phyloP scores from a whole-genome alignment of 306 rosid species.

The Casuarina equisetifolia region DNA sequence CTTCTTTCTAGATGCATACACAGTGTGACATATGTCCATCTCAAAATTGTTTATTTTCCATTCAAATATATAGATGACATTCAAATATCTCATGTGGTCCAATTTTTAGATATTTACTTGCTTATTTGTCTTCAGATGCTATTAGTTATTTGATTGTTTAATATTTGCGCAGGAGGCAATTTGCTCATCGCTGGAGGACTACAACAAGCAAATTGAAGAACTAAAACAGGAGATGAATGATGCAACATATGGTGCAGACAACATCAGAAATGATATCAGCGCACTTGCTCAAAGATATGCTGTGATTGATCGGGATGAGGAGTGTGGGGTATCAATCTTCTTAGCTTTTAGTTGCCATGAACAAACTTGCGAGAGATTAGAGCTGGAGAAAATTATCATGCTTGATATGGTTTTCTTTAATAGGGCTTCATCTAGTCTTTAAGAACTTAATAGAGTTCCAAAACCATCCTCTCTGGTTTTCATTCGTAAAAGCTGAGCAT shows the following conservation, averaged over 20 bases:
- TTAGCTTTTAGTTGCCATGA: constrained; percentile 21
- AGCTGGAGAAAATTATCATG: background rate
- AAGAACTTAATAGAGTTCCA: background rate
- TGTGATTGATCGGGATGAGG: constrained; percentile 91
- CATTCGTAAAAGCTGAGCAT: background rate
- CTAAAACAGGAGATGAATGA: constrained; percentile 97
- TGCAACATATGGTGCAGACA: constrained; percentile 96
- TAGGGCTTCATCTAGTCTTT: background rate
- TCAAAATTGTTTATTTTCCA: background rate
- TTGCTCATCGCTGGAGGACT: constrained; percentile 91
- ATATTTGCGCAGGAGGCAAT: constrained; percentile 75
- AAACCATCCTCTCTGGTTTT: background rate
- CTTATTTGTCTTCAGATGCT: background rate
- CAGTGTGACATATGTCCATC: background rate
- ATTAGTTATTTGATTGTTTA: constrained; percentile 11
- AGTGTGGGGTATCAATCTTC: constrained; percentile 79
- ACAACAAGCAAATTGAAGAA: constrained; percentile 95
- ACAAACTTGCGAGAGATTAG: background rate
- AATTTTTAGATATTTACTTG: constrained; percentile 6
- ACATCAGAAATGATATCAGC: constrained; percentile 92
- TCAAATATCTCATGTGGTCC: background rate
- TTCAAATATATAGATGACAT: background rate
- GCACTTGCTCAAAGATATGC: constrained; percentile 99
- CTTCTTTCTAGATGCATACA: background rate
- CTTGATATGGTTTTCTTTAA: background rate